Evolutionary conservation across 179 eudicot species (phyloP), one percentile per base, ranked within the genome.

Genomic region (Vitellaria paradoxa): DNA sequence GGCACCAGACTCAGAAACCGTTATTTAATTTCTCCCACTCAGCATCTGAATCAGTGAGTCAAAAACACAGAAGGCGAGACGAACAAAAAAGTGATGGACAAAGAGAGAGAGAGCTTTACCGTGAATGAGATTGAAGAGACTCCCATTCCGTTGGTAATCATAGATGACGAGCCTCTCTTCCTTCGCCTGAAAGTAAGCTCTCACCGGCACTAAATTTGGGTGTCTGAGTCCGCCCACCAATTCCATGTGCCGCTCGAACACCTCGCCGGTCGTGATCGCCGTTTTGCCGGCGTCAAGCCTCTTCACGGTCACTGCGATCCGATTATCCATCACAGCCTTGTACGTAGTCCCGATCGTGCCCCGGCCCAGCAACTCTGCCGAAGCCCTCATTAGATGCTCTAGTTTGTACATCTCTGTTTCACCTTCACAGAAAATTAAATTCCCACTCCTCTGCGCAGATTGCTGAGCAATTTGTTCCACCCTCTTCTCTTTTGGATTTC

Each of bases 301-400:
- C 87, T 95, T 95, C 45, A 95, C 99, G 40, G 95, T 81, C 76
- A 91, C 88, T 9, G 84, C 81, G 20, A 95, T 60, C 81, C 83
- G 87, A 75, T 84, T 87, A 61, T 82, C 92, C 81, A 95, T 79
- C 81, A 86, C 91, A 0, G 99, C 97, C 79, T 95, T 95, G 68
- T 95, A 95, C 8, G 99, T 95, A 0, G 92, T 88, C 75, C 97
- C 99, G 24, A 95, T 76, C 14, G 90, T 89, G 3, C 99, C 99
- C 50, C 99, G 85, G 42, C 97, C 99, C 2, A 95, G 77, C 87
- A 95, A 77, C 89, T 95, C 99, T 23, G 97, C 99, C 15, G 99
- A 93, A 6, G 92, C 97, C 73, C 91, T 90, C 99, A 95, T 95
- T 65, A 95, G 78, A 84, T 86, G 88, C 78, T 95, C 99, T 61